These are phyloP conservation scores for Trichoderma koningiopsis DNA, from an alignment of 2,329 filamentous ascomycete species.

Conservation along the genomic window DNA sequence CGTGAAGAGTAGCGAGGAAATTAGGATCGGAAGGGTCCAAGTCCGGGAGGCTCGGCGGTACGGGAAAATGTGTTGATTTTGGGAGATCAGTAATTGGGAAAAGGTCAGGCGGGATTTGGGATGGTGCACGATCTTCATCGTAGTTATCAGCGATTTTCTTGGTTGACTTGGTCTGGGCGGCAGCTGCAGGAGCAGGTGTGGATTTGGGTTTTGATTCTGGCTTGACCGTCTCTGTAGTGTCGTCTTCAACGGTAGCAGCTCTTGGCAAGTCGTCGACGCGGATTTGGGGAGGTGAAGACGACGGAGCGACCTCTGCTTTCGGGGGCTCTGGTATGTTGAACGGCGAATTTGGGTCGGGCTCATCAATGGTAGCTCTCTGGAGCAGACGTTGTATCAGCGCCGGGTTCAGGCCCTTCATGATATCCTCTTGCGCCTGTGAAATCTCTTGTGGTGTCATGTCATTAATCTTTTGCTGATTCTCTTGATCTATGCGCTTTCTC, in stretches of 20 bases:
- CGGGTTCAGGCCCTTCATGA: slow-evolving; percentile 77
- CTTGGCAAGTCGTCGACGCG: slow-evolving; percentile 40
- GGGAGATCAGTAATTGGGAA: slow-evolving; percentile 46
- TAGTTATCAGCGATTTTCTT: slow-evolving; percentile 39
- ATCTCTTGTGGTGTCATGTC: slow-evolving; percentile 84
- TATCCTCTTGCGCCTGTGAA: slow-evolving; percentile 73
- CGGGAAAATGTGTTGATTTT: slow-evolving; percentile 63
- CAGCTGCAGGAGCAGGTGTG: not conserved
- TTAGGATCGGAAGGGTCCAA: slow-evolving; percentile 81
- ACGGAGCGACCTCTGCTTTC: not conserved
- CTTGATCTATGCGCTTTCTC: slow-evolving; percentile 72
- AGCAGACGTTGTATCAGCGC: slow-evolving; percentile 76
- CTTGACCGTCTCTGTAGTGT: not conserved
- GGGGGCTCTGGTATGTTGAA: slow-evolving; percentile 43
- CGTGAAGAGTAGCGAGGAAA: slow-evolving; percentile 82
- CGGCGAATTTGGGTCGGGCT: slow-evolving; percentile 48
- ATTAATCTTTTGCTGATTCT: slow-evolving; percentile 74
- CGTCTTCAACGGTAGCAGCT: slow-evolving; percentile 28
- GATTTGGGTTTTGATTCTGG: slow-evolving; percentile 15
- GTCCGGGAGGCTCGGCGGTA: slow-evolving; percentile 59
- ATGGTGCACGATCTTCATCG: slow-evolving; percentile 48
- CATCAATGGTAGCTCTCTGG: slow-evolving; percentile 73
- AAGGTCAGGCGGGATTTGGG: slow-evolving; percentile 46
- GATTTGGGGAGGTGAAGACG: slow-evolving; percentile 35
- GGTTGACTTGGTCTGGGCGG: slow-evolving; percentile 15